Conservation (phyloP, 2,329 filamentous ascomycete species). For the Herpotrichia juniperi region DNA sequence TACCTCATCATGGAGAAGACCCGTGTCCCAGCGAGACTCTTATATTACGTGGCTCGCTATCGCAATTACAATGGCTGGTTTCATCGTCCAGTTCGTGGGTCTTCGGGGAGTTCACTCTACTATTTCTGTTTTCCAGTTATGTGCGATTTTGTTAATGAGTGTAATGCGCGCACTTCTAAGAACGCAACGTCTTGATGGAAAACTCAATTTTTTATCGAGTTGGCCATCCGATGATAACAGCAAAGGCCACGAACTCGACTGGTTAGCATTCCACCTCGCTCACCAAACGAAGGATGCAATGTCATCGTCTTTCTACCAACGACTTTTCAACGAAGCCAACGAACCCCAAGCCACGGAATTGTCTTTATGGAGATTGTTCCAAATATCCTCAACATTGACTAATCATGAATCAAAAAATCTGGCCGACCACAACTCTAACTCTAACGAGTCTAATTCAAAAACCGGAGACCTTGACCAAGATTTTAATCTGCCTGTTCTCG, state of each 20-base stretch:
- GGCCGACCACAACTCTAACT: background rate
- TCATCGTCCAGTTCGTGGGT: slow-evolving; percentile 48
- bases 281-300: background rate
- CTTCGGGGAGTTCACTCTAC: slow-evolving; percentile 46
- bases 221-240: background rate
- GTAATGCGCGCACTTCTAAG: slow-evolving; percentile 42
- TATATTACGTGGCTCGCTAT: slow-evolving; percentile 13
- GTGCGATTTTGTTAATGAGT: slow-evolving; percentile 45
- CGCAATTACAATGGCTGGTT: slow-evolving; percentile 37
- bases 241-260: slow-evolving; percentile 13
- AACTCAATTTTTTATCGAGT: background rate
- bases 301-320: background rate
- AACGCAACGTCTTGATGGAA: slow-evolving; percentile 22
- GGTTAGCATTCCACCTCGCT: slow-evolving; percentile 7
- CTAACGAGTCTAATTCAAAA: too few relatives aligned
- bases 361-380: background rate
- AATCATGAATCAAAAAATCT: too few relatives aligned
- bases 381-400: background rate
- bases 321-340: too few relatives aligned
- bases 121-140: slow-evolving; percentile 44
- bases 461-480: background rate
- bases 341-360: background rate
- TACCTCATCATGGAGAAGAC: slow-evolving; percentile 20
- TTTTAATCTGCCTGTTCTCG: background rate
- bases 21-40: background rate